Evolutionary conservation across 2,329 filamentous ascomycete genomes (phyloP).

Genomic region (Macrophomina phaseolina): DNA sequence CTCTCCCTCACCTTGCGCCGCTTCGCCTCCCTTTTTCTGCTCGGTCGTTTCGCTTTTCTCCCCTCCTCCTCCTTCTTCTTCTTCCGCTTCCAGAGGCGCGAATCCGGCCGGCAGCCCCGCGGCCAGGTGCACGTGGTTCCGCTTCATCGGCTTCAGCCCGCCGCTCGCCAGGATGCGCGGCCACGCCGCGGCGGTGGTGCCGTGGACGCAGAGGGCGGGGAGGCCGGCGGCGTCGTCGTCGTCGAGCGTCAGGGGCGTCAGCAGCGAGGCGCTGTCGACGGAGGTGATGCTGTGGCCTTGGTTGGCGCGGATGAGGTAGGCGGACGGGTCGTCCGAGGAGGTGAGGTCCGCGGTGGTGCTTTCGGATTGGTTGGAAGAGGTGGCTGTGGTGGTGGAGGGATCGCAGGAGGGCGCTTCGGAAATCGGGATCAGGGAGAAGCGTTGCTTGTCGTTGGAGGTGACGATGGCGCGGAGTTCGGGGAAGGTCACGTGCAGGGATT

Average conservation of each 20-base stretch:
- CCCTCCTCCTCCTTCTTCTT: constrained; percentile 27
- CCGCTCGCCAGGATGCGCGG: constrained; percentile 73
- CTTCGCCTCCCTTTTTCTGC: background rate
- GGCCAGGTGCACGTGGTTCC: constrained; percentile 91
- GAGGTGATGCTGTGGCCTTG: constrained; percentile 86
- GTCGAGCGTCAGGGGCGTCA: constrained; percentile 64
- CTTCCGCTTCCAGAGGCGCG: constrained; percentile 33
- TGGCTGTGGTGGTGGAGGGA: constrained; percentile 16
- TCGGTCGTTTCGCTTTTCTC: no score
- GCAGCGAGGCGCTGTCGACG: constrained; percentile 71
- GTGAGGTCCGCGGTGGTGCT: background rate
- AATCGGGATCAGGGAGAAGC: constrained; percentile 76
- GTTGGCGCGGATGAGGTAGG: constrained; percentile 91
- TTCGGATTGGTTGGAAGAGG: background rate
- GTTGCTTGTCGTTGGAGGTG: constrained; percentile 82
- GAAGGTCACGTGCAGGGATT: constrained; percentile 74
- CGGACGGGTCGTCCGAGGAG: constrained; percentile 56
- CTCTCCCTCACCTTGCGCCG: background rate
- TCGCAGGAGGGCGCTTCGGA: constrained; percentile 32
- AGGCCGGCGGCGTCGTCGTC: constrained; percentile 63
- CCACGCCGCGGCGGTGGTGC: constrained; percentile 87
- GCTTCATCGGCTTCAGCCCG: constrained; percentile 78
- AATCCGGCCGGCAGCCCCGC: constrained; percentile 67
- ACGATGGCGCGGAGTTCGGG: constrained; percentile 75
- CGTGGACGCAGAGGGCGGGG: constrained; percentile 77